Percentiles rank a stretch among this genome's conserved stretches.
These are phyloP conservation scores for Tephrocybe rancida DNA, from an alignment of 768 basidiomycete species.

Conservation along the genomic window DNA sequence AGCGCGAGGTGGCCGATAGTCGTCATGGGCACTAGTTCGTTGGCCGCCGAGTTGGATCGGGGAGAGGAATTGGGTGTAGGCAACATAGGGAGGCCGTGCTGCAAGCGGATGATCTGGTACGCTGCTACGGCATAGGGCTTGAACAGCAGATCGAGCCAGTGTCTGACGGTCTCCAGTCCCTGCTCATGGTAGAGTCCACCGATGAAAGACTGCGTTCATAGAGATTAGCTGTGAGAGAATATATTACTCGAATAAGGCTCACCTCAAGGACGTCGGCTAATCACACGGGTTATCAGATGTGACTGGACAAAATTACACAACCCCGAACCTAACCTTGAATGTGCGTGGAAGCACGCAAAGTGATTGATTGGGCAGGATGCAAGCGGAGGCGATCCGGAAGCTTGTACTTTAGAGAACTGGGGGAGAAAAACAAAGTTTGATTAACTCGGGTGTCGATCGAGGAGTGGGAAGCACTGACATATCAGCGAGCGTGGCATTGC, in stretches of 20 bases:
- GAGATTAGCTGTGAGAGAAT: slow-evolving; percentile 7
- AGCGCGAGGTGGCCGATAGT: slow-evolving; percentile 70
- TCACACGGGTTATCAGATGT: slow-evolving; percentile 8
- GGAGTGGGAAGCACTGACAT: slow-evolving; percentile 45
- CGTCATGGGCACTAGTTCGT: slow-evolving; percentile 22
- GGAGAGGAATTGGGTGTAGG: slow-evolving; percentile 26
- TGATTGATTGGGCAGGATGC: slow-evolving; percentile 74
- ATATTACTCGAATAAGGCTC: slow-evolving; percentile 10
- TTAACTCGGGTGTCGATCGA: background rate
- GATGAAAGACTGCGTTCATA: slow-evolving; percentile 62
- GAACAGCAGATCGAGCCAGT: slow-evolving; percentile 67
- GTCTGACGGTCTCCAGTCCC: slow-evolving; percentile 54
- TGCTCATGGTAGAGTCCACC: slow-evolving; percentile 79
- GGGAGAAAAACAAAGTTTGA: slow-evolving; percentile 3
- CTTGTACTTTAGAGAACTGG: slow-evolving; percentile 64
- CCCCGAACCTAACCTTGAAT: slow-evolving; percentile 60
- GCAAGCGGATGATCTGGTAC: slow-evolving; percentile 62
- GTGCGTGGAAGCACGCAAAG: slow-evolving; percentile 65
- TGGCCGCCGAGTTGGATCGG: slow-evolving; percentile 14
- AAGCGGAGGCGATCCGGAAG: slow-evolving; percentile 63
- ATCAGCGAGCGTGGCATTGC: slow-evolving; percentile 70
- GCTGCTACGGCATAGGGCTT: slow-evolving; percentile 63
- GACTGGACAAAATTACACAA: slow-evolving; percentile 1
- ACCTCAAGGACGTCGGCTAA: slow-evolving; percentile 84
- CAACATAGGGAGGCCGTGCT: slow-evolving; percentile 62